phyloP scores from a whole-genome alignment of 352 stramenopile genomes.

The Elongisporangium undulatum region DNA sequence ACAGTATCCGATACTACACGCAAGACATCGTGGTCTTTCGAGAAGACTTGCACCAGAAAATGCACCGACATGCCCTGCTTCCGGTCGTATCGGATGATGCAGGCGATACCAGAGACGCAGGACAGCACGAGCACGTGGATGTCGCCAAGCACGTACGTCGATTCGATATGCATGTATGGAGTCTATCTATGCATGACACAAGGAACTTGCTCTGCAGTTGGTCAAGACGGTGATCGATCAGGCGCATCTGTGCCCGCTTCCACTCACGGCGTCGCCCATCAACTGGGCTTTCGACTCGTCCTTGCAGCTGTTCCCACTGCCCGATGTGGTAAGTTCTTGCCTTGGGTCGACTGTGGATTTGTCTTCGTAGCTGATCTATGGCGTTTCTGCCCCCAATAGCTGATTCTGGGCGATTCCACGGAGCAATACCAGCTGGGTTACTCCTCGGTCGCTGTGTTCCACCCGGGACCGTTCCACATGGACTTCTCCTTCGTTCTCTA shows the following conservation, averaged over 20 bases:
- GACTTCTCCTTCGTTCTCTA: conserved; percentile 87
- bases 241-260: conserved; percentile 90
- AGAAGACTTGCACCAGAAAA: conserved; percentile 89
- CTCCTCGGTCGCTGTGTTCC: conserved; percentile 74
- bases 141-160: conserved; percentile 77
- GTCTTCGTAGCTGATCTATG: neutral
- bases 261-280: conserved; percentile 85
- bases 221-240: conserved; percentile 91
- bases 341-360: neutral
- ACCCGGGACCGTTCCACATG: conserved; percentile 77
- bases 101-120: conserved; percentile 30
- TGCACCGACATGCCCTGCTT: conserved; percentile 84
- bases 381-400: conserved; percentile 5
- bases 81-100: conserved; percentile 32
- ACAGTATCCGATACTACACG: conserved; percentile 88
- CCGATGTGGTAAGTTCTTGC: conserved; percentile 63
- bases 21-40: conserved; percentile 93
- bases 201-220: conserved; percentile 31
- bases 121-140: conserved; percentile 44
- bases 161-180: neutral
- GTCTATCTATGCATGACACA: neutral
- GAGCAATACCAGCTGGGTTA: conserved; percentile 85
- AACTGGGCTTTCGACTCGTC: conserved; percentile 93
- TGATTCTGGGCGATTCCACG: conserved; percentile 79
- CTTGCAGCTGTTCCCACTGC: conserved; percentile 90